These are phyloP conservation scores for Paecilomyces sp. DNA, from an alignment of 2,329 filamentous ascomycete species.

Conservation along the genomic window DNA sequence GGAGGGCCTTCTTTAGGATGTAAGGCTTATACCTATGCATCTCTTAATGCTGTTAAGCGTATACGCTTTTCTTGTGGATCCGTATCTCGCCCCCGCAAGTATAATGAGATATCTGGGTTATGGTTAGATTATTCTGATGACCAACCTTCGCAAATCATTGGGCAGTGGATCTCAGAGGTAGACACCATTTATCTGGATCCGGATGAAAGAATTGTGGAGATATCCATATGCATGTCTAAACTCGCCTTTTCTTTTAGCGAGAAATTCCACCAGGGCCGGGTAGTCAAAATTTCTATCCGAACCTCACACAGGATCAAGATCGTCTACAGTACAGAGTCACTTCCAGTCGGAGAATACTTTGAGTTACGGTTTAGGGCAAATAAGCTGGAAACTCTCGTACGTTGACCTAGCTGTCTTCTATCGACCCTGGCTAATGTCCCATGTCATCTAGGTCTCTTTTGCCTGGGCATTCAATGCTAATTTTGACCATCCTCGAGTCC, in stretches of 20 bases:
- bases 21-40: neutral
- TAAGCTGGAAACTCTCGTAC: constrained; percentile 1
- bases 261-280: neutral
- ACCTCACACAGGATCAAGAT: no score
- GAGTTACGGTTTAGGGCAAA: constrained; percentile 1
- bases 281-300: no score
- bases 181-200: neutral
- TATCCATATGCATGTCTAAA: constrained; percentile 1
- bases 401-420: neutral
- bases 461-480: constrained; percentile 1
- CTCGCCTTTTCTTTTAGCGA: neutral
- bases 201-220: neutral
- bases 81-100: neutral
- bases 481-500: constrained; percentile 2
- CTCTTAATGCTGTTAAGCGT: neutral
- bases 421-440: neutral
- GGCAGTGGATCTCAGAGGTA: constrained; percentile 2
- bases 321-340: neutral
- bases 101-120: neutral
- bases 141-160: neutral
- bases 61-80: neutral
- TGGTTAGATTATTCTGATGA: neutral
- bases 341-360: neutral
- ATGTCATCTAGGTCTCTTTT: neutral
- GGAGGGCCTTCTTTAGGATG: neutral